These are phyloP conservation scores for Bombardia bombarda DNA, from an alignment of 495 filamentous ascomycete genomes.

Conservation along the genomic window DNA sequence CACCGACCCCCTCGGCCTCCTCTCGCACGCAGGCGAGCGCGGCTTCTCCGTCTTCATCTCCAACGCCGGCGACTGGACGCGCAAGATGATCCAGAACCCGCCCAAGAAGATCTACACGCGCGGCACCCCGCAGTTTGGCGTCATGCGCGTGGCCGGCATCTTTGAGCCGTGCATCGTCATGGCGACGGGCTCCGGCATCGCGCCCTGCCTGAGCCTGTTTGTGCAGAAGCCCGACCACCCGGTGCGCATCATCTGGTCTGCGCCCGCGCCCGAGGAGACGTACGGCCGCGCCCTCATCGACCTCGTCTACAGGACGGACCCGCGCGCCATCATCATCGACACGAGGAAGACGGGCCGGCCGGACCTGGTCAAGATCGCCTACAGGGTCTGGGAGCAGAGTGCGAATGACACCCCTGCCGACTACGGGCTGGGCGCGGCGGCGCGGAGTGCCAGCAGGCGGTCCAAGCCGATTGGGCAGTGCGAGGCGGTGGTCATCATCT, in stretches of 20 bases:
- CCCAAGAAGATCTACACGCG: slow-evolving; percentile 50
- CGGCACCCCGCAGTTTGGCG: slow-evolving; percentile 52
- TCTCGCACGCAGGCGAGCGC: slow-evolving; percentile 43
- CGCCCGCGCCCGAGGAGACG: slow-evolving; percentile 32
- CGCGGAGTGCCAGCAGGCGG: slow-evolving; percentile 50
- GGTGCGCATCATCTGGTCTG: slow-evolving; percentile 44
- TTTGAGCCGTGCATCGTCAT: slow-evolving; percentile 65
- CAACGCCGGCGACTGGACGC: slow-evolving; percentile 82
- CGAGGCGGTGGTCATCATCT: slow-evolving; percentile 71
- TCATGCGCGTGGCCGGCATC: slow-evolving; percentile 63
- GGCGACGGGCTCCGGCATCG: slow-evolving; percentile 79
- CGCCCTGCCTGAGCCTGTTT: slow-evolving; percentile 51
- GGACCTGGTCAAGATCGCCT: slow-evolving; percentile 50
- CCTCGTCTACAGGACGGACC: slow-evolving; percentile 35
- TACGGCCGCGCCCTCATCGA: slow-evolving; percentile 38
- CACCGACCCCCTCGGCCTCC: slow-evolving; percentile 53
- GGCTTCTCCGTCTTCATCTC: slow-evolving; percentile 68
- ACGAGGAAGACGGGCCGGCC: slow-evolving; percentile 37
- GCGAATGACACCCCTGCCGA: too few relatives aligned
- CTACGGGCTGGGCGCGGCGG: slow-evolving; percentile 47
- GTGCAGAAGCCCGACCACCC: slow-evolving; percentile 30
- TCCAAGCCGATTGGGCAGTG: too few relatives aligned
- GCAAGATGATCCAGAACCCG: slow-evolving; percentile 51
- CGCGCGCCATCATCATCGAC: slow-evolving; percentile 42
- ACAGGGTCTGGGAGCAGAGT: slow-evolving; percentile 42